These are phyloP conservation scores for Acorus gramineus DNA, from an alignment of 106 monocot species.

Conservation along the genomic window DNA sequence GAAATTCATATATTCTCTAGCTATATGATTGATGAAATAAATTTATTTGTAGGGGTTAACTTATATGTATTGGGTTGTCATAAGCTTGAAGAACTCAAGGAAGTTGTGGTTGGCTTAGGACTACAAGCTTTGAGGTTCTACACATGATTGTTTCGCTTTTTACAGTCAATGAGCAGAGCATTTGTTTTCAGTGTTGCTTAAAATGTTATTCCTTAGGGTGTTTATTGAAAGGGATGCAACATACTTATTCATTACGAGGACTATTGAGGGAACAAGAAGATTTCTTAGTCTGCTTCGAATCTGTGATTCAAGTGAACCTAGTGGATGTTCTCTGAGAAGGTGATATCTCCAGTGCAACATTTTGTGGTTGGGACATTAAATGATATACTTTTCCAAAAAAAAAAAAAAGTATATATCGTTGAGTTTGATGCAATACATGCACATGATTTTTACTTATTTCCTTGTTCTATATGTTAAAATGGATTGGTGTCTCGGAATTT, in stretches of 20 bases:
- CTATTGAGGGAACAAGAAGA: slow-evolving; percentile 20
- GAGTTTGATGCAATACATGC: no score
- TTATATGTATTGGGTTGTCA: slow-evolving; percentile 36
- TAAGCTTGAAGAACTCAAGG: slow-evolving; percentile 35
- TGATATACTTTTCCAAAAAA: neutral
- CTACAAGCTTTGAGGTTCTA: slow-evolving; percentile 56
- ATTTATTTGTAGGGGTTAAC: slow-evolving; percentile 26
- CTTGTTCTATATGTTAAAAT: slow-evolving; percentile 8
- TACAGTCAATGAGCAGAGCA: no score
- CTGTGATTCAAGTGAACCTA: slow-evolving; percentile 13
- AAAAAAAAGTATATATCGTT: no score
- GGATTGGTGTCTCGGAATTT: slow-evolving; percentile 18
- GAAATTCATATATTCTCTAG: no score
- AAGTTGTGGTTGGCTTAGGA: slow-evolving; percentile 54
- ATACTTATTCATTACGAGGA: slow-evolving; percentile 49
- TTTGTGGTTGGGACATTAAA: neutral
- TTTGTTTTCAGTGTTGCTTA: no score
- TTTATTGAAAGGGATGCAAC: slow-evolving; percentile 28
- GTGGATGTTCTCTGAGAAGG: slow-evolving; percentile 35
- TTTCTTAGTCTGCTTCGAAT: slow-evolving; percentile 38
- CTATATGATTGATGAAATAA: no score
- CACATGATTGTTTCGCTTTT: no score
- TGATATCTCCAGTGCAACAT: slow-evolving; percentile 3
- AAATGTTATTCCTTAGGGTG: slow-evolving; percentile 22
- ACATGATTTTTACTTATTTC: neutral